Percentiles rank a stretch among this genome's conserved stretches.
These are phyloP conservation scores for Parmales sp. DNA, from an alignment of 108 stramenopile genomes.

Conservation along the genomic window DNA sequence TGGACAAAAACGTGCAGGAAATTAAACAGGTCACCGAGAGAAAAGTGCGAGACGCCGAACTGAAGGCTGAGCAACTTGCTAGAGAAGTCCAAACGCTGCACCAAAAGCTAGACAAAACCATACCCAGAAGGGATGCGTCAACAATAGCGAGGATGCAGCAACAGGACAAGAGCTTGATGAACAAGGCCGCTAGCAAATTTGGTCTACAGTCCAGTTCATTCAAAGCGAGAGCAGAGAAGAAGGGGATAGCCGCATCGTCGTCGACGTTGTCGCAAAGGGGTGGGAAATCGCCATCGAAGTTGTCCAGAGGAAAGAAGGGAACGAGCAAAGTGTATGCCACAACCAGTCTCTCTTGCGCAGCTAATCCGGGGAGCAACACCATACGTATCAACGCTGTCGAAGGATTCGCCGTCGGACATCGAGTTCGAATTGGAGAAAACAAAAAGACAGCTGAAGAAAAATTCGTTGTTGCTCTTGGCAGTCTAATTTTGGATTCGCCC, in stretches of 20 bases:
- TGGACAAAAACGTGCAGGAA: not conserved
- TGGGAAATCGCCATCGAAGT: too few species aligned
- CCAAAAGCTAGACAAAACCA: not conserved
- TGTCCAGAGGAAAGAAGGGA: not conserved
- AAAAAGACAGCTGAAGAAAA: not conserved
- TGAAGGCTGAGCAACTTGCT: not conserved
- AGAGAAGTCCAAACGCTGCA: not conserved
- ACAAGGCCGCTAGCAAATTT: not conserved
- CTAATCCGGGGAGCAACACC: not conserved
- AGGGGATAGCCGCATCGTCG: too few species aligned
- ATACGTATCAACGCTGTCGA: not conserved
- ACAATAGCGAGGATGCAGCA: not conserved
- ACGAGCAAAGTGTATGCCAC: not conserved
- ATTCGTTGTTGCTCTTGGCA: not conserved
- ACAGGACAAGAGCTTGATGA: not conserved
- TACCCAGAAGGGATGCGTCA: not conserved
- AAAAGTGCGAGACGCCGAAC: not conserved
- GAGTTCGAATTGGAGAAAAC: not conserved
- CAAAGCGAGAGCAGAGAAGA: not conserved
- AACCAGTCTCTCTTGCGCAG: not conserved
- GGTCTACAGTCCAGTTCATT: not conserved
- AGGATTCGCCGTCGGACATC: not conserved
- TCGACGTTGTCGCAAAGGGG: too few species aligned
- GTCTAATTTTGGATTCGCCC: not conserved
- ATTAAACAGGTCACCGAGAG: not conserved